A percentile compares a stretch with the other conserved stretches of the same genome.
Conservation (phyloP, 192 early-diverging fungal species). For the Kickxella alabastrina region DNA sequence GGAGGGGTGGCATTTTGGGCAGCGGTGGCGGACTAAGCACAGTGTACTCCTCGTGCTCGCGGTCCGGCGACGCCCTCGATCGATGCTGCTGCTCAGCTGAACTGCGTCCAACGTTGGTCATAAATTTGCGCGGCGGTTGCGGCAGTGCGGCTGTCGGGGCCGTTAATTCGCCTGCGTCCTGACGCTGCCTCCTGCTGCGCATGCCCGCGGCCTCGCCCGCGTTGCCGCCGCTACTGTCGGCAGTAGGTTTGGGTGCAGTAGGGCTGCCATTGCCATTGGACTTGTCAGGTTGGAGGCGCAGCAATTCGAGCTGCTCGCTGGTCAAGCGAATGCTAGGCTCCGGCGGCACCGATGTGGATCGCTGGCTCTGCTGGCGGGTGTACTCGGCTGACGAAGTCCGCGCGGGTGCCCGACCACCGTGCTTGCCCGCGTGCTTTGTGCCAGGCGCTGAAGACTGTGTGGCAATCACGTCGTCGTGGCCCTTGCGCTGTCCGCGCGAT, state of each 20-base stretch:
- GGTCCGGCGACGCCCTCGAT: conserved; percentile 1
- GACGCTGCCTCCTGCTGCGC: conserved; percentile 11
- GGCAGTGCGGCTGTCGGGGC: conserved; percentile 11
- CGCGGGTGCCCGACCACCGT: not conserved
- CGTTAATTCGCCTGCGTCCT: conserved; percentile 11
- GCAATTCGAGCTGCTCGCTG: conserved; percentile 19
- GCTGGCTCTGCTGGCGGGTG: not conserved
- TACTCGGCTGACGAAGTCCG: conserved; percentile 17
- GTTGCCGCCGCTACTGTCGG: not conserved
- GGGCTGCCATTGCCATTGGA: not conserved
- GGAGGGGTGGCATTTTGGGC: conserved; percentile 34
- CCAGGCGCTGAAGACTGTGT: not conserved
- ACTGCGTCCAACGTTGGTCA: conserved; percentile 6
- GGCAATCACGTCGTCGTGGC: conserved; percentile 22
- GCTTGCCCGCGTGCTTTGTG: conserved; percentile 8
- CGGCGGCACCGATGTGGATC: not conserved
- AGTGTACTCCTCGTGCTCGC: conserved; percentile 7
- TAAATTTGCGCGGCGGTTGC: conserved; percentile 12
- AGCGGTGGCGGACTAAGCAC: conserved; percentile 18
- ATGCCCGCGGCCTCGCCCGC: not conserved
- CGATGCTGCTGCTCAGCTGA: no score
- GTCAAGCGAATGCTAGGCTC: conserved; percentile 23
- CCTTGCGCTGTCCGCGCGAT: conserved; percentile 7
- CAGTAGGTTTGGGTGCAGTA: not conserved
- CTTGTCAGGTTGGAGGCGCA: conserved; percentile 20